Conservation (phyloP, 768 basidiomycete genomes). For the Suillus hirtellus region DNA sequence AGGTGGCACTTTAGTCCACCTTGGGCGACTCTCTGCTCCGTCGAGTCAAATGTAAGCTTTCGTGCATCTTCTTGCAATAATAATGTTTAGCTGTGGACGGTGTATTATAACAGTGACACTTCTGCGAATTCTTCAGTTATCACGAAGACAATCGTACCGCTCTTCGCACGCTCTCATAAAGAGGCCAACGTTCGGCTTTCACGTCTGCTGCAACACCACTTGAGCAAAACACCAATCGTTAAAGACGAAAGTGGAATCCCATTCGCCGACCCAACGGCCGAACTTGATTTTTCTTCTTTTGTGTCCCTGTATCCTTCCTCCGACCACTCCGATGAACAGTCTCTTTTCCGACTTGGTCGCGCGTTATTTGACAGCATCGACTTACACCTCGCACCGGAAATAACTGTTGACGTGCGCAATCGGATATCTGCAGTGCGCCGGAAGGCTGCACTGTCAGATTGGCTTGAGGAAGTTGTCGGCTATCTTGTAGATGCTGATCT, state of each 20-base stretch:
- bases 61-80: slow-evolving; percentile 4
- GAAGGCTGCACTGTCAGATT: slow-evolving; percentile 77
- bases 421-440: slow-evolving; percentile 66
- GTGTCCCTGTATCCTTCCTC: slow-evolving; percentile 65
- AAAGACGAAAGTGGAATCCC: slow-evolving; percentile 71
- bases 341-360: slow-evolving; percentile 83
- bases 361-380: slow-evolving; percentile 88
- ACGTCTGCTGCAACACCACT: slow-evolving; percentile 75
- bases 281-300: slow-evolving; percentile 80
- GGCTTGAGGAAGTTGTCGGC: slow-evolving; percentile 78
- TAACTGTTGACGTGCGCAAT: slow-evolving; percentile 62
- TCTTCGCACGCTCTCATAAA: slow-evolving; percentile 34
- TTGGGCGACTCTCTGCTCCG: slow-evolving; percentile 73
- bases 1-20: slow-evolving; percentile 69
- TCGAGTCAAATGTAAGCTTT: slow-evolving; percentile 50
- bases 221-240: slow-evolving; percentile 69
- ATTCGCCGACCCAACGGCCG: slow-evolving; percentile 59
- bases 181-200: slow-evolving; percentile 45
- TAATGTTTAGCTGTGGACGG: slow-evolving; percentile 12
- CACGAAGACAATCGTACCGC: slow-evolving; percentile 48
- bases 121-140: slow-evolving; percentile 67
- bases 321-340: slow-evolving; percentile 73
- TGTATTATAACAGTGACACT: slow-evolving; percentile 38
- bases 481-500: slow-evolving; percentile 73
- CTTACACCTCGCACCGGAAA: slow-evolving; percentile 52